Evolutionary conservation across 129 eudicot genomes (phyloP), one percentile per base, ranked within the genome.

Genomic region (Flaveria bidentis): DNA sequence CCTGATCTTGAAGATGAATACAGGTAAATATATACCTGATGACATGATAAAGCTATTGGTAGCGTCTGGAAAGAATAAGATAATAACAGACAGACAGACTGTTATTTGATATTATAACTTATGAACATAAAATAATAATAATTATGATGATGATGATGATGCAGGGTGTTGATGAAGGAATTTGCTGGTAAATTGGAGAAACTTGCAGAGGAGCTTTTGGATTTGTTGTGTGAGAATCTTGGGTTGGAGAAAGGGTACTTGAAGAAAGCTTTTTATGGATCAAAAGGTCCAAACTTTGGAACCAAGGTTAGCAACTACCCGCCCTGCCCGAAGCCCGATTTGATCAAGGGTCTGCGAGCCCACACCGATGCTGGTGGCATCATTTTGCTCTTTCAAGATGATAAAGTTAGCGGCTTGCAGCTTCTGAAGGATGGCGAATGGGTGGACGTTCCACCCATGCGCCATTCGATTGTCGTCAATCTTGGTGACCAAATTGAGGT

Each of bases 301-400:
- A 89, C 96, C 30, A 89, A 89, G 68, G 96, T 89, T 51, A 85
- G 90, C 82, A 89, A 87, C 86, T 89, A 89, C 78, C 96, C 96
- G 49, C 90, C 92, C 46, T 89, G 96, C 65, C 96, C 96, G n/a
- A 85, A 85, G 42, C 96, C 96, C 2, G 92, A 89, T 16, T 66
- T 85, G 76, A 85, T 89, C 85, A 89, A 89, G 85, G 96, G 96
- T 39, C 96, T 89, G 11, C 42, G 96, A 79, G 96, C 91, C 30
- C 96, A 87, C 76, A 87, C 90, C 2, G 92, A 89, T 71, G 96
- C 96, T 12, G 96, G 96, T 66, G 92, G 96, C 82, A 85, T 89
- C 41, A 85, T 89, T 74, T 72, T 89, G 68, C 86, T 89, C 50
- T 89, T 89, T 84, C 96, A 89, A 77, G 96, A 89, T 17, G 96